Evolutionary conservation across 805 yeast genomes (phyloP), one percentile per base, ranked within the genome.

Genomic region (Vanderwaltozyma yarrowii): DNA sequence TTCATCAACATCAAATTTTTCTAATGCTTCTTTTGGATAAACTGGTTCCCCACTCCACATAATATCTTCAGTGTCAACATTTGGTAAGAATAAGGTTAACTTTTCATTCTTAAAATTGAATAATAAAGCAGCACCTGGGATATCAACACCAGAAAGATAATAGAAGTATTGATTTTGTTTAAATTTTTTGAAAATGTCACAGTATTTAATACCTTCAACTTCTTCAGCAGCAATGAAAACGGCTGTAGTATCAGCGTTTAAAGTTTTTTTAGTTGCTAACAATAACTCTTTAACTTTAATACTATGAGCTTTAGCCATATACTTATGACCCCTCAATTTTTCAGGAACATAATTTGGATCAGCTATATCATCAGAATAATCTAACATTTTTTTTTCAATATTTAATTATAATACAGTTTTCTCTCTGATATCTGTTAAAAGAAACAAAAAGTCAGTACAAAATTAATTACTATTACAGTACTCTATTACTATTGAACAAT

Each of bases 21-120:
- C 55, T 35, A 59, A 38, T 0, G 96, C 96, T 15, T 80, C 78
- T 33, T 79, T 78, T 3, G 69, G 45, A 29, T 74, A 64, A 37
- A 85, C 45, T 5, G 98, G 98, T 60, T 80, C 54, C 0, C 98
- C 98, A 41, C 92, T 79, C 98, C 98, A 89, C 86, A 92, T 81
- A 31, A 89, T 81, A 54, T 85, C 96, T 32, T 92, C 97, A 31
- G 71, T 63, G 52, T 87, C 95, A 29, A 89, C 69, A 37, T 81
- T 73, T 1, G 97, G 96, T 37, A 92, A 66, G 52, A 81, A 89
- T 20, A 89, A 64, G 0, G 78, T 75, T 43, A 86, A 66, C 38
- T 74, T 69, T 32, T 79, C 84, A 6, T 59, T 47, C 3, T 47
- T 52, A 28, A 77, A 51, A 35, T 74, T 66, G 53, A 73, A 89